Base-by-base conservation (phyloP, 345 rosid species). In the Reutealis trisperma region DNA sequence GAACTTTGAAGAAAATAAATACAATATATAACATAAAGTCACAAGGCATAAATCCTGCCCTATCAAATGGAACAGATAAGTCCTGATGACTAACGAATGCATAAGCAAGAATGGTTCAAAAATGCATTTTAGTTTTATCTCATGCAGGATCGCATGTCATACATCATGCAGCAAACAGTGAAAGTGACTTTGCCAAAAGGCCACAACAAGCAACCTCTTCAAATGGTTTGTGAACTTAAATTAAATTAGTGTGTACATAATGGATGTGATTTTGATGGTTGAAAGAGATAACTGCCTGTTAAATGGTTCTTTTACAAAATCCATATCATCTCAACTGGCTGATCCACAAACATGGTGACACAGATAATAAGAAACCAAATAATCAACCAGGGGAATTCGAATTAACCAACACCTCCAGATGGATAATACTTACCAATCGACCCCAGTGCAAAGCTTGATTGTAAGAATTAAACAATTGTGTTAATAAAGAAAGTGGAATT, bases 1-100 rank as follows among this genome's bases (percentile, higher is more conserved):
- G 66, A 77, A 61, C 45, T 57, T 76, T n/a, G 42, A 70, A 44
- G 61, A 72, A 32, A 76, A 14, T 5, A 45, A 52, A 22, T 24
- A 58, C 4, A 70, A 70, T 44, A 59, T 22, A 54, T 71, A 4
- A 55, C 27, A n/a, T 61, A 24, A 47, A 60, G 57, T 37, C 9
- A 24, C 21, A 61, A 15, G 21, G 25, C 42, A 2, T 37, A 7
- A 7, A 61, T 27, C 5, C 16, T 41, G 19, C 8, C 64, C 21
- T 64, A 37, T 6, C 32, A 49, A 2, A 73, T 27, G 60, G 41
- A 73, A 61, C 21, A 27, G 3, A 49, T 3, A 12, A 25, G 14
- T 63, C 77, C 59, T 63, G 9, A 30, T 8, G 63, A 63, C 12
- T 47, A 30, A 62, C 10, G 14, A 63, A 19, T 8, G 19, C 27